Evolutionary conservation across 2,329 filamentous ascomycete genomes (phyloP).

Genomic region (Knufia fluminis): DNA sequence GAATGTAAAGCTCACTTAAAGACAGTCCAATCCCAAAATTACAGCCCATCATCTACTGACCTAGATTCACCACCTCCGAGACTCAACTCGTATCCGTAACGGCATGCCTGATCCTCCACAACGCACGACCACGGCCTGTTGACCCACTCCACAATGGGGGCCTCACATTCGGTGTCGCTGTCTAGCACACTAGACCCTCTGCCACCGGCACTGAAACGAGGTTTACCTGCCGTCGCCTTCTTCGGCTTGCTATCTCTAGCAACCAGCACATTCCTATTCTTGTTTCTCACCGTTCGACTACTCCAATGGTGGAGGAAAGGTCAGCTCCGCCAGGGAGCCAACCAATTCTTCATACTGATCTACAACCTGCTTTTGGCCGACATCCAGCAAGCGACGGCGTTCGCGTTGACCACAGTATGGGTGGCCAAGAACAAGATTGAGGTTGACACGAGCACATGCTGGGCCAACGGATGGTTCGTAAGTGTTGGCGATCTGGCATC

Average conservation of each 20-base stretch:
- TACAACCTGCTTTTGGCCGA: slow-evolving; percentile 46
- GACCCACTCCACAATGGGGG: background rate
- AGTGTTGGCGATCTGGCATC: slow-evolving; percentile 45
- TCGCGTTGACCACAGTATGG: slow-evolving; percentile 42
- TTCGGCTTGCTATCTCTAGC: slow-evolving; percentile 41
- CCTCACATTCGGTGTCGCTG: background rate
- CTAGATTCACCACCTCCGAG: no score
- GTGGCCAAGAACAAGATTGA: slow-evolving; percentile 36
- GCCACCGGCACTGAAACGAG: slow-evolving; percentile 28
- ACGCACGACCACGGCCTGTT: background rate
- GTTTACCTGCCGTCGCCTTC: slow-evolving; percentile 39
- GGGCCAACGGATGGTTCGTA: slow-evolving; percentile 43
- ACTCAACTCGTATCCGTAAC: no score
- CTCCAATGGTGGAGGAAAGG: slow-evolving; percentile 42
- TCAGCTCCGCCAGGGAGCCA: slow-evolving; percentile 42
- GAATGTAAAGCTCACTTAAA: no score
- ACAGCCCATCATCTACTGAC: no score
- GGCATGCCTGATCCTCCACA: background rate
- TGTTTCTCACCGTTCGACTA: slow-evolving; percentile 44
- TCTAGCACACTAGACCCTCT: slow-evolving; percentile 26
- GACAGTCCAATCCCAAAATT: no score
- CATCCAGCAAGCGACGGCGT: slow-evolving; percentile 44
- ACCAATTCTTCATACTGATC: slow-evolving; percentile 47
- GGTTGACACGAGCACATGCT: slow-evolving; percentile 37
- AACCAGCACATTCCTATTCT: slow-evolving; percentile 35